Conservation (phyloP, 768 basidiomycete genomes). For the Mycena pura region DNA sequence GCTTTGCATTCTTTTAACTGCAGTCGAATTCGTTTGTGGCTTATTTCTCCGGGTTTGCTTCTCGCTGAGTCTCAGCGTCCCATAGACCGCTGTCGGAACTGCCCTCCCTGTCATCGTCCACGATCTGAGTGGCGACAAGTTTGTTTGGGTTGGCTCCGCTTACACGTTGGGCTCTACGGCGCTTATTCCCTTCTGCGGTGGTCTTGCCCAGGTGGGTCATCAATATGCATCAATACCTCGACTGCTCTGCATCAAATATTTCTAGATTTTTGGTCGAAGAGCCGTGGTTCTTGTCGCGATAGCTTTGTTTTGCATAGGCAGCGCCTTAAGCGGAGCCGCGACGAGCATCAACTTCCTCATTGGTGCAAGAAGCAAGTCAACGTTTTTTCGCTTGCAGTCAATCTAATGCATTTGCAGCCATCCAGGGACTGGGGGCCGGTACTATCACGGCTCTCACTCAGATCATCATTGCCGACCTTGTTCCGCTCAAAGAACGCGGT, state of each 20-base stretch:
- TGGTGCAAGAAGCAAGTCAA: conserved; percentile 43
- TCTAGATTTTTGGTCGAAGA: conserved; percentile 46
- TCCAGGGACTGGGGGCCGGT: conserved; percentile 44
- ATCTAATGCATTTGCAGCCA: conserved; percentile 26
- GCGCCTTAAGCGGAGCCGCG: conserved; percentile 50
- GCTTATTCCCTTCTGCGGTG: conserved; percentile 47
- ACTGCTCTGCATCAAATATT: conserved; percentile 8
- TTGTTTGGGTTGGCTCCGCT: conserved; percentile 53
- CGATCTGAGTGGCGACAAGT: conserved; percentile 44
- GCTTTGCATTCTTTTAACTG: too few species aligned
- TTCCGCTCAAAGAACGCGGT: conserved; percentile 55
- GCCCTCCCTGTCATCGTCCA: conserved; percentile 51
- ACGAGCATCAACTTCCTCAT: conserved; percentile 50
- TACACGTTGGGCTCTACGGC: conserved; percentile 51
- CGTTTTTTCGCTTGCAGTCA: too few species aligned
- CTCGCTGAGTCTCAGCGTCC: too few species aligned
- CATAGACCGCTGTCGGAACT: too few species aligned
- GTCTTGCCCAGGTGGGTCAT: conserved; percentile 36
- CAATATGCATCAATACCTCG: too few species aligned
- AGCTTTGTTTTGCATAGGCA: conserved; percentile 48
- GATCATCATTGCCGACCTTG: conserved; percentile 54
- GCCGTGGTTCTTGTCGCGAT: conserved; percentile 39
- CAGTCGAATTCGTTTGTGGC: too few species aligned
- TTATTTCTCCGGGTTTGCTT: too few species aligned
- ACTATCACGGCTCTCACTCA: conserved; percentile 44